Base-by-base conservation (phyloP, 2,329 filamentous ascomycete genomes). In the Clarireedia paspali region DNA sequence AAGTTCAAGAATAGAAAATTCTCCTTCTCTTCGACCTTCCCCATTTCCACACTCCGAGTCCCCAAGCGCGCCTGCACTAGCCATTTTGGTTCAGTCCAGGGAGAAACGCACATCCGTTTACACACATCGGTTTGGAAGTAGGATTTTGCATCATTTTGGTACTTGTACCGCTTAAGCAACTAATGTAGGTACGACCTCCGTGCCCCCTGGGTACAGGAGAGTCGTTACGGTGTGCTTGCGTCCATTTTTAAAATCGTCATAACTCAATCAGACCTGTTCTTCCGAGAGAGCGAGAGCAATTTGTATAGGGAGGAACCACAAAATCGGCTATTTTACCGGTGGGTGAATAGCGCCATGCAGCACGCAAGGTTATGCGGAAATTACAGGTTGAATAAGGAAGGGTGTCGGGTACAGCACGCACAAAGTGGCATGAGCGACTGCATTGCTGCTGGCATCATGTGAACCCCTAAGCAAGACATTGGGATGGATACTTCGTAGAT, bases 251-350 rank as follows among this genome's bases (percentile, higher is more conserved):
- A 10, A 45, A 49, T 54, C 52, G 45, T 34, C 45, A 54, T 54
- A n/a, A 48, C 44, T 20, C 27, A 40, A 20, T 48, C 20, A 54
- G 52, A 40, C 44, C 23, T n/a, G 38, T 55, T 46, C 45, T 34
- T 50, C 30, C 45, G 24, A 20, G 45, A 26, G 44, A 39, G 52
- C 26, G 44, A 49, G 40, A 44, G 52, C 47, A 54, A 49, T 54
- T 54, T 54, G 45, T 20, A 50, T 54, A 54, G 34, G 46, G 52
- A 55, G 52, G 52, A 55, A 55, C 52, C 34, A 39, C 45, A 38
- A 36, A 24, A 42, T 34, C 52, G 23, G 40, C n/a, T 44, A 6
- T 44, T 44, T 23, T 23, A 23, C 17, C 23, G 17, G 23, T 44
- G 40, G 40, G 40, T 50, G 24, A 23, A 49, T 36, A 54, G 47